Percentiles rank a stretch among this genome's conserved stretches.
phyloP scores from a whole-genome alignment of 2,329 filamentous ascomycete species.

The Beauveria asiatica region DNA sequence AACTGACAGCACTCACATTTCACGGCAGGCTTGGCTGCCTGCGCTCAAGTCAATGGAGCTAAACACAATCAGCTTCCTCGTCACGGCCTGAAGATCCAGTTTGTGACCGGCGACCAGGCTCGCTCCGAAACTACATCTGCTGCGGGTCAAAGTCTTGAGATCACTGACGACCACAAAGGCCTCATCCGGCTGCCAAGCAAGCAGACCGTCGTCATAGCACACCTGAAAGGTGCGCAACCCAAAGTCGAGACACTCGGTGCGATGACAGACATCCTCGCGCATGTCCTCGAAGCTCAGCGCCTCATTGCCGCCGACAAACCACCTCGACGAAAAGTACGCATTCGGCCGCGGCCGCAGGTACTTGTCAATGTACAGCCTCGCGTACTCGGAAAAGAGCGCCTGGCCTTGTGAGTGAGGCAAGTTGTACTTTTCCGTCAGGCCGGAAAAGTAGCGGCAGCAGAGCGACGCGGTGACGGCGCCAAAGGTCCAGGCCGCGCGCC shows the following conservation, averaged over 20 bases:
- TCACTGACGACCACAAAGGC: constrained; percentile 19
- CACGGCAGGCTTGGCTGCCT: constrained; percentile 1
- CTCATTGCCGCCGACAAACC: not conserved
- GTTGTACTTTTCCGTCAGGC: constrained; percentile 16
- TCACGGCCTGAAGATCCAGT: constrained; percentile 16
- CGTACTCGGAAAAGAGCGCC: not conserved
- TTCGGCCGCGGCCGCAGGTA: constrained; percentile 12
- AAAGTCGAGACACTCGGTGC: constrained; percentile 9
- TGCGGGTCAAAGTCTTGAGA: constrained; percentile 14
- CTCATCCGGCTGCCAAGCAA: constrained; percentile 20
- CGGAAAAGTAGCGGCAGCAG: constrained; percentile 21
- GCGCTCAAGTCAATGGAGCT: not conserved
- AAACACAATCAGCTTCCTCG: constrained; percentile 16
- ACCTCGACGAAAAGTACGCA: not conserved
- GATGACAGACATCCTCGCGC: not conserved
- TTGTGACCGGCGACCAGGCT: constrained; percentile 13
- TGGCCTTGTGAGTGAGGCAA: constrained; percentile 4
- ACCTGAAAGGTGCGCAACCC: constrained; percentile 10
- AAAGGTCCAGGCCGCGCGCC: constrained; percentile 19
- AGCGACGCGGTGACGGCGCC: constrained; percentile 15
- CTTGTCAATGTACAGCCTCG: constrained; percentile 4
- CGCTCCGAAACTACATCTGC: constrained; percentile 14
- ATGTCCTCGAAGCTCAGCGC: not conserved
- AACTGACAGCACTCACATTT: not conserved
- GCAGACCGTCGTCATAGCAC: constrained; percentile 17